A percentile compares a stretch with the other conserved stretches of the same genome.
Conservation (phyloP, 805 yeast genomes). For the Maudiozyma barnettii region DNA sequence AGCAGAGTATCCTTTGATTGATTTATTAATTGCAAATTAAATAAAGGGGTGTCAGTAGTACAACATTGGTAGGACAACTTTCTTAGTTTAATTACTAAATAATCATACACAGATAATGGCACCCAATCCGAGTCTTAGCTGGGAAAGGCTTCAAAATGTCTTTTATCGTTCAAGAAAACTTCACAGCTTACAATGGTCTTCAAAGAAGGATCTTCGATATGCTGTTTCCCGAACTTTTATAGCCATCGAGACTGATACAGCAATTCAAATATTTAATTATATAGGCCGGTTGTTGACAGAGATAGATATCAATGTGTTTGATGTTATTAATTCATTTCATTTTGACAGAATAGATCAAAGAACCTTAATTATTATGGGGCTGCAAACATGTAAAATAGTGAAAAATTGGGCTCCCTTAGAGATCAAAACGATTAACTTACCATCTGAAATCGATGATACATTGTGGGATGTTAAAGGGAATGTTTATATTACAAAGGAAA, state of each 20-base stretch:
- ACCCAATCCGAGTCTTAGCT: conserved; percentile 39
- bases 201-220: conserved; percentile 12
- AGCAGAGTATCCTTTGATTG: too few species aligned
- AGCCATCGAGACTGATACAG: conserved; percentile 30
- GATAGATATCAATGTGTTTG: conserved; percentile 7
- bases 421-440: conserved; percentile 7
- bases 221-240: conserved; percentile 35
- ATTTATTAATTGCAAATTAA: too few species aligned
- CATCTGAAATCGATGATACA: conserved; percentile 11
- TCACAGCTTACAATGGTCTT: conserved; percentile 16
- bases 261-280: conserved; percentile 33
- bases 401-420: conserved; percentile 17
- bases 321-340: conserved; percentile 12
- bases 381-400: conserved; percentile 11
- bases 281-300: conserved; percentile 19
- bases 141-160: conserved; percentile 72
- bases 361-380: conserved; percentile 12
- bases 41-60: too few species aligned
- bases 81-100: too few species aligned
- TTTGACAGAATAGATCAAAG: conserved; percentile 11
- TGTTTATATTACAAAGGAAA: conserved; percentile 10
- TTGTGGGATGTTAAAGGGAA: conserved; percentile 27
- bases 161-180: conserved; percentile 48
- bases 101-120: background rate
- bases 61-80: too few species aligned